Evolutionary conservation across 2,329 filamentous ascomycete species (phyloP).

Genomic region (Fusarium staphyleae): DNA sequence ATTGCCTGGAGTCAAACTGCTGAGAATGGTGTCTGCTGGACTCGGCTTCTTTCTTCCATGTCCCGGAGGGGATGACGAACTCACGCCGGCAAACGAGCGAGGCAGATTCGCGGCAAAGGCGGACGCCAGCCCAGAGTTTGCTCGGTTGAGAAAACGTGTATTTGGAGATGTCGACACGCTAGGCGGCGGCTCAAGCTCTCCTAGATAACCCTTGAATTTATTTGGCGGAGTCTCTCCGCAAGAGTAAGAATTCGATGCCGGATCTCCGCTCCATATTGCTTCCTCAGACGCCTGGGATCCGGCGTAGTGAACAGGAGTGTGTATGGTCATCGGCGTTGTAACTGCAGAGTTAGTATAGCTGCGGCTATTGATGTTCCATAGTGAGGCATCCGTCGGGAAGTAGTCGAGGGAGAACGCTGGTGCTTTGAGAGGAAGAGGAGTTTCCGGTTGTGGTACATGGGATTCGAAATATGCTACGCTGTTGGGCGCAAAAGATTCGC

Average conservation of each 20-base stretch:
- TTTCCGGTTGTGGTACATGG: constrained; percentile 64
- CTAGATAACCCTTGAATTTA: constrained; percentile 55
- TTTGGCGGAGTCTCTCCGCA: constrained; percentile 68
- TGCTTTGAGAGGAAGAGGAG: constrained; percentile 69
- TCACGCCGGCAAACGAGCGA: constrained; percentile 50
- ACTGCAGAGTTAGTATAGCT: constrained; percentile 62
- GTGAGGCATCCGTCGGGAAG: constrained; percentile 64
- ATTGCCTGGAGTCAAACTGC: constrained; percentile 59
- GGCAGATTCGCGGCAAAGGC: constrained; percentile 64
- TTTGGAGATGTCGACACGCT: constrained; percentile 67
- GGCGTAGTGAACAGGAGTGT: constrained; percentile 62
- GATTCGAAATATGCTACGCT: constrained; percentile 65
- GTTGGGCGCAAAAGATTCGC: constrained; percentile 63
- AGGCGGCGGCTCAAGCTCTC: constrained; percentile 56
- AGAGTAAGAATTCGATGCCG: constrained; percentile 64
- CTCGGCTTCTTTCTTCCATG: constrained; percentile 62
- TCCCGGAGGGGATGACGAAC: constrained; percentile 55
- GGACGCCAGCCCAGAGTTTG: constrained; percentile 63
- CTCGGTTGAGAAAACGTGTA: constrained; percentile 59
- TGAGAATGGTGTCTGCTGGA: constrained; percentile 67
- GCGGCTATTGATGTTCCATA: constrained; percentile 60
- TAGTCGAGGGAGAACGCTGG: constrained; percentile 72
- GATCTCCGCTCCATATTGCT: constrained; percentile 59
- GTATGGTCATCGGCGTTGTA: constrained; percentile 64
- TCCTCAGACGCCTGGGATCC: constrained; percentile 66